These are phyloP conservation scores for Asclepias syriaca DNA, from an alignment of 257 asterid species.

Conservation along the genomic window DNA sequence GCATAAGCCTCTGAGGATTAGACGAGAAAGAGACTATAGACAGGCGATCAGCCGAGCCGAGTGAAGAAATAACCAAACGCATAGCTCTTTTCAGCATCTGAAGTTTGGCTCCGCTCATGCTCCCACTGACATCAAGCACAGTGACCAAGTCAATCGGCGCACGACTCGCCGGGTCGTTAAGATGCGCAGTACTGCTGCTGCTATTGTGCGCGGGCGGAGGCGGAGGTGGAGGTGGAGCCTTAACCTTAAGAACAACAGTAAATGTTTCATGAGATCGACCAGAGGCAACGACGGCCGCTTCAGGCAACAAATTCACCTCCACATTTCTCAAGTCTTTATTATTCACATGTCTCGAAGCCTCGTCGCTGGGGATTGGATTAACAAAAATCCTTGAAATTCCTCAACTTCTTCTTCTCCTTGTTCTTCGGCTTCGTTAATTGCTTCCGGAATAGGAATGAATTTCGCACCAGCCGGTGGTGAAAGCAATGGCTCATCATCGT, in stretches of 20 bases:
- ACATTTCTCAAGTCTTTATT: constrained; percentile 32
- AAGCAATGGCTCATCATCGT: constrained; percentile 73
- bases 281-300: constrained; percentile 65
- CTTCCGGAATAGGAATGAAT: constrained; percentile 34
- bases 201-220: constrained; percentile 22
- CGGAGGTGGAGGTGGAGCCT: constrained; percentile 61
- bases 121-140: constrained; percentile 73
- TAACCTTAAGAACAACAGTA: constrained; percentile 65
- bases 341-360: background rate
- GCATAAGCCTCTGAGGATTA: constrained; percentile 50
- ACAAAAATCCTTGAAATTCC: constrained; percentile 79
- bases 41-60: constrained; percentile 86
- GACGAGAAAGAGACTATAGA: constrained; percentile 65
- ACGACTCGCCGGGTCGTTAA: constrained; percentile 42
- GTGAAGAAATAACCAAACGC: constrained; percentile 77
- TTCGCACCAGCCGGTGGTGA: constrained; percentile 42
- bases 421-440: constrained; percentile 12
- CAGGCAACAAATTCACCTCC: constrained; percentile 50
- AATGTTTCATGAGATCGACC: constrained; percentile 50
- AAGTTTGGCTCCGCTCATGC: constrained; percentile 81
- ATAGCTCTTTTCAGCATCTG: constrained; percentile 88
- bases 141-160: constrained; percentile 89
- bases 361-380: constrained; percentile 49
- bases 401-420: constrained; percentile 33
- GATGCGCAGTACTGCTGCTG: constrained; percentile 11